Conservation (phyloP, 495 filamentous ascomycete genomes). For the Xylaria cubensis region DNA sequence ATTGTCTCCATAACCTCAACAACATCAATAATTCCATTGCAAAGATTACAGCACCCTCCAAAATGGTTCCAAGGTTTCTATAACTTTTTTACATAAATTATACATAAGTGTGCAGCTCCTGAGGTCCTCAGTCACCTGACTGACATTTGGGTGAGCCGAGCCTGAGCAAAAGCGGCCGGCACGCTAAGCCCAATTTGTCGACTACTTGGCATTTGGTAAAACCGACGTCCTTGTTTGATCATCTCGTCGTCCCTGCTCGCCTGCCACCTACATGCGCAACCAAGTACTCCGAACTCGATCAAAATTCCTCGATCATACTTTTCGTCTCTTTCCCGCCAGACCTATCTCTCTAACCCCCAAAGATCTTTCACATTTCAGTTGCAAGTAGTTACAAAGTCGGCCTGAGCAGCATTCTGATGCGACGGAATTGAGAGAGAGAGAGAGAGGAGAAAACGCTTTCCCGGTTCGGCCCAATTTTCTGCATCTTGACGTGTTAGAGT, state of each 20-base stretch:
- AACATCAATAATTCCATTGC: too few species aligned
- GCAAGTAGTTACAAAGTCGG: background rate
- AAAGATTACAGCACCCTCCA: too few species aligned
- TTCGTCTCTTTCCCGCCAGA: background rate
- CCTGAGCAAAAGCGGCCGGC: too few species aligned
- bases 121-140: too few species aligned
- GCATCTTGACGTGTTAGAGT: slow-evolving; percentile 30
- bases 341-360: background rate
- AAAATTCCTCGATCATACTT: background rate
- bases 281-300: background rate
- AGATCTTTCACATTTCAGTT: background rate
- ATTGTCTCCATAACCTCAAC: too few species aligned
- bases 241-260: slow-evolving; percentile 13
- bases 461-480: slow-evolving; percentile 59
- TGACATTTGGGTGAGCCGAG: too few species aligned
- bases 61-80: too few species aligned
- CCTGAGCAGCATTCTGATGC: slow-evolving; percentile 28
- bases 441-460: slow-evolving; percentile 39
- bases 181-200: too few species aligned
- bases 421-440: slow-evolving; percentile 35
- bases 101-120: too few species aligned
- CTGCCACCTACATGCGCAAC: background rate
- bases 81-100: too few species aligned
- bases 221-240: slow-evolving; percentile 17
- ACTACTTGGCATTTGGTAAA: too few species aligned